Percentiles rank a stretch among this genome's conserved stretches.
These are phyloP conservation scores for Lineolata rhizophorae DNA, from an alignment of 495 filamentous ascomycete species.

Conservation along the genomic window DNA sequence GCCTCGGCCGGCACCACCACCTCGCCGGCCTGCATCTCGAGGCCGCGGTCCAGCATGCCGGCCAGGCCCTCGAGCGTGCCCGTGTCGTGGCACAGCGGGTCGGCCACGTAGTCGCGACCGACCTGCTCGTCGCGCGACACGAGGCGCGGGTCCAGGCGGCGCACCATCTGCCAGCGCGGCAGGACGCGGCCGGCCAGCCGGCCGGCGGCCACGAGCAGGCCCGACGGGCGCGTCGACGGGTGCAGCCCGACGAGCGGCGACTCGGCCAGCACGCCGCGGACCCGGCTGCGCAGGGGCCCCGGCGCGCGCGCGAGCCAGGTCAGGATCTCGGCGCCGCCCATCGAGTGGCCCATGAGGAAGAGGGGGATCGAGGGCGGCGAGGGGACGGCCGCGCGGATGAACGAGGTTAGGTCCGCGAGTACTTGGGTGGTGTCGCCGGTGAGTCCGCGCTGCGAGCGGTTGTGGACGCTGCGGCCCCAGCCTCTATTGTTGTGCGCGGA, in stretches of 20 bases:
- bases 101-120: constrained; percentile 28
- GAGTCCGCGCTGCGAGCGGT: constrained; percentile 29
- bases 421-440: constrained; percentile 51
- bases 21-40: constrained; percentile 23
- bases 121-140: constrained; percentile 42
- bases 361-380: constrained; percentile 30
- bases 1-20: constrained; percentile 18
- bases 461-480: constrained; percentile 30
- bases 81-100: constrained; percentile 50
- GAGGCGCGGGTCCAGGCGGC: constrained; percentile 31
- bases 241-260: constrained; percentile 49
- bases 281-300: constrained; percentile 18
- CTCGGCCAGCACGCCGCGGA: constrained; percentile 42
- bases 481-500: constrained; percentile 14
- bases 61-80: constrained; percentile 59
- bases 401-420: constrained; percentile 51
- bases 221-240: constrained; percentile 32
- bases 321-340: constrained; percentile 57
- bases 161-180: constrained; percentile 34
- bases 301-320: constrained; percentile 24
- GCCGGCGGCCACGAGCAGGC: constrained; percentile 33
- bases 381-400: constrained; percentile 30
- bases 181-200: constrained; percentile 39
- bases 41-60: constrained; percentile 50
- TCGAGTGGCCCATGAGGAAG: constrained; percentile 76